A percentile compares a stretch with the other conserved stretches of the same genome.
phyloP scores from a whole-genome alignment of 2,329 filamentous ascomycete species.

The Epichloe uncinata region DNA sequence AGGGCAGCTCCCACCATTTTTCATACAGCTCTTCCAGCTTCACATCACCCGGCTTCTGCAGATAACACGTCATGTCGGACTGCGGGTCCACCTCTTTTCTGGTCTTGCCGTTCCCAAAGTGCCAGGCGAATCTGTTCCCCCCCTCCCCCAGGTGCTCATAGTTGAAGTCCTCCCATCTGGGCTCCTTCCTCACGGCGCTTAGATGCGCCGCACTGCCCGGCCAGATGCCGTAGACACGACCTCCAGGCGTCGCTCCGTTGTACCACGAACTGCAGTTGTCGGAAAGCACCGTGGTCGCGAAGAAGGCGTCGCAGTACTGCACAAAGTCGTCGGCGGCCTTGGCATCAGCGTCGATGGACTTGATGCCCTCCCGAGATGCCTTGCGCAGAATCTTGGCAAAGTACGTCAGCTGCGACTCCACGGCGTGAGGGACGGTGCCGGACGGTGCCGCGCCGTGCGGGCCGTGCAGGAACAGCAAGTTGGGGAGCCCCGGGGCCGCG shows the following conservation, averaged over 20 bases:
- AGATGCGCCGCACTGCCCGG: conserved; percentile 53
- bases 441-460: conserved; percentile 45
- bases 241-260: conserved; percentile 50
- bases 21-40: conserved; percentile 53
- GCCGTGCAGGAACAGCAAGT: conserved; percentile 51
- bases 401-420: conserved; percentile 54
- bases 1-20: conserved; percentile 42
- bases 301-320: conserved; percentile 44
- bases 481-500: conserved; percentile 52
- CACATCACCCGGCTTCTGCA: conserved; percentile 40
- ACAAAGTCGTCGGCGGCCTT: conserved; percentile 51
- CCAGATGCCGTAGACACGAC: conserved; percentile 54
- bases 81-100: conserved; percentile 39
- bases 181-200: conserved; percentile 41
- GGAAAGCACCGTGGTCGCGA: conserved; percentile 38
- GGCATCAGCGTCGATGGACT: conserved; percentile 41
- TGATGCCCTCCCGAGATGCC: conserved; percentile 50
- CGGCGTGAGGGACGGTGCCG: conserved; percentile 53
- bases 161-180: conserved; percentile 43
- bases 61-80: conserved; percentile 51
- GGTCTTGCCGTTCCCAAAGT: conserved; percentile 57
- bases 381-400: conserved; percentile 57
- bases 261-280: conserved; percentile 61
- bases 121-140: conserved; percentile 43
- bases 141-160: conserved; percentile 31